Evolutionary conservation across 2,329 filamentous ascomycete genomes (phyloP), one percentile per base, ranked within the genome.

Genomic region (Aspergillus sp.): DNA sequence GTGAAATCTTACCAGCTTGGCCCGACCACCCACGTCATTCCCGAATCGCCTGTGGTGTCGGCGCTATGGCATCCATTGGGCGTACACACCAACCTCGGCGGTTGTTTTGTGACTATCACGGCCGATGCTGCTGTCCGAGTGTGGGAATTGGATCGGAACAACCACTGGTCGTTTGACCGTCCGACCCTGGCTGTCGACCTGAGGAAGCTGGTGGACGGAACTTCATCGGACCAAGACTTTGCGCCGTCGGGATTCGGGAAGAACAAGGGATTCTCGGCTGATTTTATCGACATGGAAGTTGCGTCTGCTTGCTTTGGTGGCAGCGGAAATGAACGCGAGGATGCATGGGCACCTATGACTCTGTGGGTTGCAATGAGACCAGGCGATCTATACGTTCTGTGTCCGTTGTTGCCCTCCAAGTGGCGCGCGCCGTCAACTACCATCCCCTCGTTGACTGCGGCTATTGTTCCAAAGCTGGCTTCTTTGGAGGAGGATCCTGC

Each of bases 291-390:
- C 73, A 96, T 99, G 89, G 91, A 97, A 71, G 92, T 96, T 21
- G 92, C 92, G 4, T 89, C 93, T 2, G 92, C 93, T 54, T 91
- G 88, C 73, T 99, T 99, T 78, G 94, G 92, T 13, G 92, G 92
- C 25, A 80, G 74, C 54, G 85, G 84, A 9, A 79, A 76, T 58
- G 81, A 84, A 57, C 84, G 83, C 39, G 85, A 88, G 65, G 81
- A 86, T 69, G 84, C 85, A 2, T 99, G 95, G 95, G 91, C 92
- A 7, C 87, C 93, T 9, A 97, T 97, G 91, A 98, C 95, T 0
- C 82, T 99, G 10, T 99, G 94, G 91, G 81, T 98, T 55, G 92
- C 93, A n/a, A 99, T 97, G 90, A 87, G 87, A 39, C 90, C 92
- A 61, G 95, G 95, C 3, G 93, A 97, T 71, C 85, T 98, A 5